Base-by-base conservation (phyloP, 768 basidiomycete species). In the Russula vinacea region DNA sequence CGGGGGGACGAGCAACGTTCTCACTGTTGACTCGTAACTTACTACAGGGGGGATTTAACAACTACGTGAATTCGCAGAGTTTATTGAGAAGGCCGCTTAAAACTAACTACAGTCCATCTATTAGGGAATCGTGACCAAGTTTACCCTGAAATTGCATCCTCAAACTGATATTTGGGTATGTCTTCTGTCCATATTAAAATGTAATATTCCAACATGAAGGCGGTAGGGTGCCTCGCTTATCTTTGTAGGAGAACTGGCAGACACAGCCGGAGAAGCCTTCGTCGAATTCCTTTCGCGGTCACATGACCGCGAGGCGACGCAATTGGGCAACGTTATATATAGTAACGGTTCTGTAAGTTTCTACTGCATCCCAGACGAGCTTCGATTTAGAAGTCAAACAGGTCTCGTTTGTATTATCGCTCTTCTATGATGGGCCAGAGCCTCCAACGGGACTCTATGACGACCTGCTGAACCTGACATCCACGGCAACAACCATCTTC, bases 381-480 rank as follows among this genome's bases (percentile, higher is more conserved):
- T 62, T 42, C 62, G 47, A 60, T 39, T 4, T 80, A 77, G n/a
- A 78, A 2, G 24, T 10, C 17, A 9, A 19, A 40, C n/a, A 62
- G 65, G 44, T 52, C 33, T 19, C n/a, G 26, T 37, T 62, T 37
- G 56, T 47, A n/a, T 9, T 64, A 22, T 32, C 50, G 2, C 50
- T 85, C 17, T 87, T 86, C 72, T 85, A 87, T 67, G 80, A 86
- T 67, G 82, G 69, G 1, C 83, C 84, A 14, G 74, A 65, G 0
- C 77, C 77, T 1, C 81, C 81, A 0, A 51, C 68, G 0, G 80
- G 79, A 33, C 74, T 80, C 11, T 84, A 81, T 60, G 80, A 83
- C 55, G 75, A 73, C 6, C 80, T 83, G 66, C 62, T 81, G 22
- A 71, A 72, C 1, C 76, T 82, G 29, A 75, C 77, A 16, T 60